Conservation (phyloP, 495 filamentous ascomycete species). For the Chaetomium cochliodes region DNA sequence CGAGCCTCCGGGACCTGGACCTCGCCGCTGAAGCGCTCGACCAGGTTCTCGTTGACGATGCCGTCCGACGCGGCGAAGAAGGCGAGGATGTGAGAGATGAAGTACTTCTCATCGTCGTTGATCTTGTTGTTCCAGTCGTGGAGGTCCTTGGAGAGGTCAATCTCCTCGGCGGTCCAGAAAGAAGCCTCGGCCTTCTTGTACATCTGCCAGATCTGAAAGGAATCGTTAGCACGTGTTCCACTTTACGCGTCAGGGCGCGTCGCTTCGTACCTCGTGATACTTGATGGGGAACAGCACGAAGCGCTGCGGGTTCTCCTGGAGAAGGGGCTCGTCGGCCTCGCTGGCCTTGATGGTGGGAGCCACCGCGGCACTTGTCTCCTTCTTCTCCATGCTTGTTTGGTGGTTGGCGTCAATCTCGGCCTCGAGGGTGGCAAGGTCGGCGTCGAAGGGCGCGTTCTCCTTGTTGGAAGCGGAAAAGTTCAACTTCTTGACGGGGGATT, state of each 20-base stretch:
- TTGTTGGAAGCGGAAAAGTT: slow-evolving; percentile 70
- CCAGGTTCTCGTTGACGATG: slow-evolving; percentile 98
- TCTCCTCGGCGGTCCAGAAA: slow-evolving; percentile 99
- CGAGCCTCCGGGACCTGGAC: slow-evolving; percentile 97
- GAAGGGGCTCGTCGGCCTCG: slow-evolving; percentile 82
- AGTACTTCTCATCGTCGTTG: slow-evolving; percentile 96
- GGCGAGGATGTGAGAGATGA: slow-evolving; percentile 96
- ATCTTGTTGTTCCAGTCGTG: slow-evolving; percentile 98
- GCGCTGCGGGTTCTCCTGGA: slow-evolving; percentile 92
- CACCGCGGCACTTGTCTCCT: slow-evolving; percentile 50
- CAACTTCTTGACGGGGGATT: slow-evolving; percentile 88
- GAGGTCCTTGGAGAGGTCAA: slow-evolving; percentile 96
- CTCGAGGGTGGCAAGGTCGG: slow-evolving; percentile 55
- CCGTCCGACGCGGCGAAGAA: slow-evolving; percentile 99
- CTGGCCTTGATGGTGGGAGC: slow-evolving; percentile 64
- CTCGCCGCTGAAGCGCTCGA: slow-evolving; percentile 96
- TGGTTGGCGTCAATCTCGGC: slow-evolving; percentile 54
- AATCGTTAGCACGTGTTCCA: slow-evolving; percentile 43
- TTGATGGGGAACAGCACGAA: slow-evolving; percentile 99
- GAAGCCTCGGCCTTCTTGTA: slow-evolving; percentile 99
- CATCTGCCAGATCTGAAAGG: slow-evolving; percentile 94
- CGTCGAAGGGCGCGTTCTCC: slow-evolving; percentile 71
- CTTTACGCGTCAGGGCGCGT: slow-evolving; percentile 66
- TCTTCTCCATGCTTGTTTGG: slow-evolving; percentile 44
- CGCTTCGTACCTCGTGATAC: slow-evolving; percentile 93